Evolutionary conservation across 768 basidiomycete genomes (phyloP).

Genomic region (Pulveroboletus sp.): DNA sequence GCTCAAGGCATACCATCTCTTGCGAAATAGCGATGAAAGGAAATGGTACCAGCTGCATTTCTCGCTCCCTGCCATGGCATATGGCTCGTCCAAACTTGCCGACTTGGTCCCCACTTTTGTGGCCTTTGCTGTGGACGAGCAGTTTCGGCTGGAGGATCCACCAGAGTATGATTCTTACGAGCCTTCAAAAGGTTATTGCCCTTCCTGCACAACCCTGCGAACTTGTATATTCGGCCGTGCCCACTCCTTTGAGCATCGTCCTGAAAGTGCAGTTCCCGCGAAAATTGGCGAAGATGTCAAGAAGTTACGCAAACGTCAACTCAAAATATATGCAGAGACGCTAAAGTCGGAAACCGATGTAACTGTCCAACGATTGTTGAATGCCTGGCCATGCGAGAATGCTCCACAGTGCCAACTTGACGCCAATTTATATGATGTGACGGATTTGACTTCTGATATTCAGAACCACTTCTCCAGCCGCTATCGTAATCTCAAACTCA

Average conservation of each 20-base stretch:
- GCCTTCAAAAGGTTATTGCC: slow-evolving; percentile 8
- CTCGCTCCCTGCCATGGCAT: slow-evolving; percentile 31
- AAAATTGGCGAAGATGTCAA: background rate
- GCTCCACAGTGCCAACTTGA: slow-evolving; percentile 5
- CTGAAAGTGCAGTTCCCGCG: slow-evolving; percentile 2
- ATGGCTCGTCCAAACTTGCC: slow-evolving; percentile 10
- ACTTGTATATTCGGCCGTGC: background rate
- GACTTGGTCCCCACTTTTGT: slow-evolving; percentile 28
- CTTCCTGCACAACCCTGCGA: background rate
- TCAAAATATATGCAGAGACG: slow-evolving; percentile 4
- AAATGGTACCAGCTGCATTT: slow-evolving; percentile 27
- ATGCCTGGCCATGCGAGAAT: slow-evolving; percentile 19
- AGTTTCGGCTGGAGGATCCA: slow-evolving; percentile 9
- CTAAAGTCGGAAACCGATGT: background rate
- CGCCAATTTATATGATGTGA: slow-evolving; percentile 1
- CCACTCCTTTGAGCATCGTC: slow-evolving; percentile 6
- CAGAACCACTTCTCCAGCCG: slow-evolving; percentile 8
- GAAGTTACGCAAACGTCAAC: slow-evolving; percentile 4
- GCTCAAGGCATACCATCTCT: slow-evolving; percentile 26
- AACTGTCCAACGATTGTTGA: slow-evolving; percentile 1
- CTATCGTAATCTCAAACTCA: slow-evolving; percentile 14
- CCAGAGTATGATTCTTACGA: slow-evolving; percentile 14
- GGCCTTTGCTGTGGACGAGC: slow-evolving; percentile 23
- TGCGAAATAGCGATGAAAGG: slow-evolving; percentile 7
- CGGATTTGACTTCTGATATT: background rate